Evolutionary conservation across 768 basidiomycete genomes (phyloP).

Genomic region (Auricularia sp.): DNA sequence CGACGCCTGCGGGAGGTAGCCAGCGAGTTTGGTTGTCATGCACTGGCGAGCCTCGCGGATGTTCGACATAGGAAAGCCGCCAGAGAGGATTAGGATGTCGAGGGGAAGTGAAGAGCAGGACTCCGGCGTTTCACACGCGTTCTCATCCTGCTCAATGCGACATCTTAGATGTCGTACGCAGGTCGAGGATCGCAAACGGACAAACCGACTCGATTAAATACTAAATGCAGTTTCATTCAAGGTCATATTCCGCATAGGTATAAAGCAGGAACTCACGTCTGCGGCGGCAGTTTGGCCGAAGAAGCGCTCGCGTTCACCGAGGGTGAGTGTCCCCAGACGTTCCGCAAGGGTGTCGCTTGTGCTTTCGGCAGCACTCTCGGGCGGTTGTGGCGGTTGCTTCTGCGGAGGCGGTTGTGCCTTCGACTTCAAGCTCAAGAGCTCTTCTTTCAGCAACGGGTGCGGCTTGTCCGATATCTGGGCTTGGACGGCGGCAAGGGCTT

Average conservation of each 20-base stretch:
- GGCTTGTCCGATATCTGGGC: slow-evolving; percentile 33
- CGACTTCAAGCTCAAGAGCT: slow-evolving; percentile 64
- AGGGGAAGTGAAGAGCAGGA: not conserved
- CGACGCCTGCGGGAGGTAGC: slow-evolving; percentile 4
- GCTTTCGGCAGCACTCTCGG: not conserved
- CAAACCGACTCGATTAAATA: not conserved
- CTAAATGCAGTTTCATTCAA: not conserved
- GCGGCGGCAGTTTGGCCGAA: not conserved
- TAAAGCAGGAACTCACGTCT: not conserved
- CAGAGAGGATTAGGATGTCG: not conserved
- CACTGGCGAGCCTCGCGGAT: slow-evolving; percentile 13
- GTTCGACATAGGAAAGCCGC: not conserved
- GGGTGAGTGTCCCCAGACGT: not conserved
- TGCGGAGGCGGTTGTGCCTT: slow-evolving; percentile 14
- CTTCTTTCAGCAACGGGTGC: slow-evolving; percentile 62
- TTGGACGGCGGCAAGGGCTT: slow-evolving; percentile 53
- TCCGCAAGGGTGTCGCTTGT: not conserved
- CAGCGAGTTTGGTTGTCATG: slow-evolving; percentile 20
- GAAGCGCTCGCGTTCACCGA: not conserved
- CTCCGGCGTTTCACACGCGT: not conserved
- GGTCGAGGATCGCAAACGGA: not conserved
- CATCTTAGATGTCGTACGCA: not conserved
- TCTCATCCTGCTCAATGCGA: not conserved
- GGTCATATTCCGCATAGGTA: not conserved
- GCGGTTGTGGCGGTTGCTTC: too few species aligned